These are phyloP conservation scores for Ceratobasidium sp. DNA, from an alignment of 1,284 basidiomycete genomes.

Conservation along the genomic window DNA sequence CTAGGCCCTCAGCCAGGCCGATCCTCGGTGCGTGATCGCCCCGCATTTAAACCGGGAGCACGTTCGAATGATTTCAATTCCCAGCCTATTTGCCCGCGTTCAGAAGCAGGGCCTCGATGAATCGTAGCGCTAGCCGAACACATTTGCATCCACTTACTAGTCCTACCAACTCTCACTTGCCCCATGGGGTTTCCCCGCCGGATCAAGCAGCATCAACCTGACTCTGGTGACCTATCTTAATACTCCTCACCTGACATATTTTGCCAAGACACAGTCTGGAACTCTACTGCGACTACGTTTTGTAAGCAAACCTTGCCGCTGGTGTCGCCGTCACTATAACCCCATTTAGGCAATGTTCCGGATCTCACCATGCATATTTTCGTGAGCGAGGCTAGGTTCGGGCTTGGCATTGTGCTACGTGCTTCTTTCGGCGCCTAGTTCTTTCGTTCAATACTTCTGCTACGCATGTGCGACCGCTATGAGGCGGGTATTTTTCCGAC, in stretches of 20 bases:
- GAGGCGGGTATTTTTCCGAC: slow-evolving; percentile 16
- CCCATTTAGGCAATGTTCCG: neutral
- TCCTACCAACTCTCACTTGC: neutral
- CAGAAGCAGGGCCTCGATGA: neutral
- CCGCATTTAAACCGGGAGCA: slow-evolving; percentile 1
- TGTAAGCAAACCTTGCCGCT: neutral
- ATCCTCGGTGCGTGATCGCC: neutral
- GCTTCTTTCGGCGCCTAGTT: neutral
- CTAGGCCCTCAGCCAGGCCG: neutral
- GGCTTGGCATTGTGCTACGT: neutral
- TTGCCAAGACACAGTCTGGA: neutral
- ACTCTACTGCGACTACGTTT: neutral
- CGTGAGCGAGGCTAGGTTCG: neutral
- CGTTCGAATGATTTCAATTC: neutral
- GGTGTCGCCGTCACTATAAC: neutral
- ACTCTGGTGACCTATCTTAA: neutral
- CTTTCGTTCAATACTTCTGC: neutral
- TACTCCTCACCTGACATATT: neutral
- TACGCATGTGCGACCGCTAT: neutral
- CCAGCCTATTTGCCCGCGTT: neutral
- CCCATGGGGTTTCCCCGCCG: slow-evolving; percentile 6
- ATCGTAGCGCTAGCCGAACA: neutral
- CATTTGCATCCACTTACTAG: neutral
- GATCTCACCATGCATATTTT: neutral
- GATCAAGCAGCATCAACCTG: neutral